Percentiles rank a stretch among this genome's conserved stretches.
These are phyloP conservation scores for Hortiboletus flavorubellus DNA, from an alignment of 768 basidiomycete genomes.

Conservation along the genomic window DNA sequence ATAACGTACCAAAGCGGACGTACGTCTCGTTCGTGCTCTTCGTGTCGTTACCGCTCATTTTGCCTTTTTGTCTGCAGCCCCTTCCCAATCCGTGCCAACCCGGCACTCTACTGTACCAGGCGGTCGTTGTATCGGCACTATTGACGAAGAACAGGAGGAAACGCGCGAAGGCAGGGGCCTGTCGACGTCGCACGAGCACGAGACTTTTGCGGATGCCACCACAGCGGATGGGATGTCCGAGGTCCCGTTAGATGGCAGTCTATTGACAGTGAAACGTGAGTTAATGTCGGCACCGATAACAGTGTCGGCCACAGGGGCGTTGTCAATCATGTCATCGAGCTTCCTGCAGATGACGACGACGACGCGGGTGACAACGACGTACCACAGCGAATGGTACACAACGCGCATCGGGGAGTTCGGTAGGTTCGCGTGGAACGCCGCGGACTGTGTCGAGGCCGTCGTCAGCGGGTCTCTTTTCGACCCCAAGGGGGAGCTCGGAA, in stretches of 20 bases:
- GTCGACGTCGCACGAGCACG: background rate
- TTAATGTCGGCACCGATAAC: background rate
- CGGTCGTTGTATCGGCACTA: slow-evolving; percentile 25
- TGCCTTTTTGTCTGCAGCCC: background rate
- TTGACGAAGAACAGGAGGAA: slow-evolving; percentile 24
- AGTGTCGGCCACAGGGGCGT: slow-evolving; percentile 7
- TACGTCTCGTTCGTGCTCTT: background rate
- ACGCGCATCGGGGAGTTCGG: background rate
- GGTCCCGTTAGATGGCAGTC: background rate
- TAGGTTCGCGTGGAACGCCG: background rate
- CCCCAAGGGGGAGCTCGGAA: background rate
- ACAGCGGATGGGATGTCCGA: slow-evolving; percentile 1
- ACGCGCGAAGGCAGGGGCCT: background rate
- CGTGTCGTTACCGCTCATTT: background rate
- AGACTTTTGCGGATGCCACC: background rate
- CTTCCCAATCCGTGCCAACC: slow-evolving; percentile 1
- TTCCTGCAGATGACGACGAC: slow-evolving; percentile 15
- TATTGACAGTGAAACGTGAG: background rate
- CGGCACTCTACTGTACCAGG: slow-evolving; percentile 27
- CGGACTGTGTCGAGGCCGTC: background rate
- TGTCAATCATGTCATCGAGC: slow-evolving; percentile 22
- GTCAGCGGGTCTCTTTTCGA: background rate
- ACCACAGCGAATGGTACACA: background rate
- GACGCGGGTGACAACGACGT: background rate
- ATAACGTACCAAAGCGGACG: slow-evolving; percentile 18